Evolutionary conservation across 2,329 filamentous ascomycete genomes (phyloP).

Genomic region (Aureobasidium sp.): DNA sequence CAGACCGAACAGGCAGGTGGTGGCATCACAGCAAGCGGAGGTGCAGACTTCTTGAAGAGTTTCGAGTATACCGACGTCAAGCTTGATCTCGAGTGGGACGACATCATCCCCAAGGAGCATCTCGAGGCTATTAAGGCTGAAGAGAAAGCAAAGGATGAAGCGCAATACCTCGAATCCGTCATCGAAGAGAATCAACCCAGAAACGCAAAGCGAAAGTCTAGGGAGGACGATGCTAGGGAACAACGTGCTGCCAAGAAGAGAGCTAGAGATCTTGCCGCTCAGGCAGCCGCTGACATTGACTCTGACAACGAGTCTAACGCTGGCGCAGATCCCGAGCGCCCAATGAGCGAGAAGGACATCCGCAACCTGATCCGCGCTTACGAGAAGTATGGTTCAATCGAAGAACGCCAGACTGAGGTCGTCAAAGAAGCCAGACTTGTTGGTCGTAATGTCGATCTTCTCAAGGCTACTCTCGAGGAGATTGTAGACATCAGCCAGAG

Average conservation of each 20-base stretch:
- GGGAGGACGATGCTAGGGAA: constrained; percentile 70
- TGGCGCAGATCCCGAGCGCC: constrained; percentile 83
- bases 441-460: constrained; percentile 83
- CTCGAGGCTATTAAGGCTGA: constrained; percentile 90
- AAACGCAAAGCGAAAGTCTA: constrained; percentile 61
- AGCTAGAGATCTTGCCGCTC: constrained; percentile 71
- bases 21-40: constrained; percentile 94
- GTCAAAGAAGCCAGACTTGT: constrained; percentile 86
- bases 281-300: constrained; percentile 65
- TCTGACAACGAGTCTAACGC: constrained; percentile 52
- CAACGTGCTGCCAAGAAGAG: constrained; percentile 76
- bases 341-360: constrained; percentile 92
- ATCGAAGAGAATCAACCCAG: constrained; percentile 89
- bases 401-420: constrained; percentile 89
- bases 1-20: constrained; percentile 97
- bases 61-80: constrained; percentile 98
- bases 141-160: constrained; percentile 85
- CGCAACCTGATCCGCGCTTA: constrained; percentile 92
- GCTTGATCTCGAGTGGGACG: constrained; percentile 96
- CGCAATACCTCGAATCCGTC: constrained; percentile 82
- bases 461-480: constrained; percentile 79
- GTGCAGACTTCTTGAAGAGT: constrained; percentile 92
- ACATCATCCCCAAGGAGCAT: constrained; percentile 96
- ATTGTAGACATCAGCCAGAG: constrained; percentile 77
- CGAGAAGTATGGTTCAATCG: constrained; percentile 90